Conservation (phyloP, 441 rosid genomes). For the Arabidopsis hybrid region DNA sequence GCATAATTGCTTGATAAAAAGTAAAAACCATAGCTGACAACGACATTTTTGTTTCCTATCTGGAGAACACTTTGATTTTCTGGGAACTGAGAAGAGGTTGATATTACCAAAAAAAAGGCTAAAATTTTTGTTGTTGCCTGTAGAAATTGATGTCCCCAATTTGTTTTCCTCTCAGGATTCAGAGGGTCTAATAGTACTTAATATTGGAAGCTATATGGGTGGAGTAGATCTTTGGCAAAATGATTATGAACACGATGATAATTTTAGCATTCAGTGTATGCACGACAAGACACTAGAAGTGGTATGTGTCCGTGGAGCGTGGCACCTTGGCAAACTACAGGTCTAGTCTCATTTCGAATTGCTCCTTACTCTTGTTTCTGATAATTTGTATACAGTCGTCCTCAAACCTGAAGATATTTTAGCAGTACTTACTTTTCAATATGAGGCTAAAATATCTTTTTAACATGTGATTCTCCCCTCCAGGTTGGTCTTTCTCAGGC, state of each 20-base stretch:
- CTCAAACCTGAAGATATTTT: background rate
- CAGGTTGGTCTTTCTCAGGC: constrained; percentile 79
- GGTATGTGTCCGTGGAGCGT: constrained; percentile 71
- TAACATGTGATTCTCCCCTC: background rate
- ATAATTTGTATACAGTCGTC: background rate
- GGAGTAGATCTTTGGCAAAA: constrained; percentile 87
- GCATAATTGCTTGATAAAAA: too few species aligned
- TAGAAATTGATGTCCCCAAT: constrained; percentile 17
- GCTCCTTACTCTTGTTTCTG: background rate
- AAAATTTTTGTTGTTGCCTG: background rate
- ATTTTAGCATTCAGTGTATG: constrained; percentile 62
- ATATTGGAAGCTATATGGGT: constrained; percentile 83
- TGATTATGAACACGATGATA: constrained; percentile 68
- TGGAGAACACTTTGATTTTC: background rate
- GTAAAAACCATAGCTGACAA: too few species aligned
- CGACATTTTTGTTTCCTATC: too few species aligned
- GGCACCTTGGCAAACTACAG: constrained; percentile 87
- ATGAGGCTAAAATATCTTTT: background rate
- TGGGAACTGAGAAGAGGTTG: constrained; percentile 4
- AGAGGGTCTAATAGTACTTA: constrained; percentile 73
- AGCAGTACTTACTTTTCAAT: background rate
- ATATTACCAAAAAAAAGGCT: constrained; percentile 2
- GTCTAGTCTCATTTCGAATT: constrained; percentile 39
- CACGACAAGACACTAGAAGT: constrained; percentile 74
- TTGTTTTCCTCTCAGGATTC: constrained; percentile 54